phyloP scores from a whole-genome alignment of 257 asterid genomes.

The Ajuga chamaepitys region DNA sequence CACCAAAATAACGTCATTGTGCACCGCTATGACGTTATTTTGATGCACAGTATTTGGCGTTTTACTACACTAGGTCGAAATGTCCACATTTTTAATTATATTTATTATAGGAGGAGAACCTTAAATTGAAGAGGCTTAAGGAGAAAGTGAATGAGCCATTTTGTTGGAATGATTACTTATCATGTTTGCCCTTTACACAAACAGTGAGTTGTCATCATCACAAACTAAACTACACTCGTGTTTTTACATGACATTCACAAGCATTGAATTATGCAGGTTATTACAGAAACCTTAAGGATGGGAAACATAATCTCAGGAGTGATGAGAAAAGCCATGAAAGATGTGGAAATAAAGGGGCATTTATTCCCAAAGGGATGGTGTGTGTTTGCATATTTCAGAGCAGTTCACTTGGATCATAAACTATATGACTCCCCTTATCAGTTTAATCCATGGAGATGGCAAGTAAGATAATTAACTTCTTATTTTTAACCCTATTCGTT shows the following conservation, averaged over 20 bases:
- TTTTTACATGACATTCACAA: too few relatives aligned
- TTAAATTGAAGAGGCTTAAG: constrained; percentile 42
- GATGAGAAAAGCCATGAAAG: constrained; percentile 81
- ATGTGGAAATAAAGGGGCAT: constrained; percentile 75
- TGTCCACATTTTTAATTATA: not conserved
- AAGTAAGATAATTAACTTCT: constrained; percentile 39
- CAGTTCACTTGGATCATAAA: constrained; percentile 70
- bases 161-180: constrained; percentile 60
- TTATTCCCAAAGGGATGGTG: constrained; percentile 85
- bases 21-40: too few relatives aligned
- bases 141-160: constrained; percentile 55
- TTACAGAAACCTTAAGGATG: constrained; percentile 79
- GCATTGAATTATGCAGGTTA: constrained; percentile 32
- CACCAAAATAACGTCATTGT: too few relatives aligned
- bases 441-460: constrained; percentile 96
- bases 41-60: too few relatives aligned
- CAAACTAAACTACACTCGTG: too few relatives aligned
- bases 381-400: constrained; percentile 71
- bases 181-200: constrained; percentile 77
- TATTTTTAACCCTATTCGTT: not conserved
- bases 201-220: constrained; percentile 33
- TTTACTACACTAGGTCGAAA: not conserved
- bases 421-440: constrained; percentile 58
- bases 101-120: constrained; percentile 61
- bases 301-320: constrained; percentile 87